phyloP scores from a whole-genome alignment of 371 early-diverging fungal genomes.

The Umbelopsis sp. region DNA sequence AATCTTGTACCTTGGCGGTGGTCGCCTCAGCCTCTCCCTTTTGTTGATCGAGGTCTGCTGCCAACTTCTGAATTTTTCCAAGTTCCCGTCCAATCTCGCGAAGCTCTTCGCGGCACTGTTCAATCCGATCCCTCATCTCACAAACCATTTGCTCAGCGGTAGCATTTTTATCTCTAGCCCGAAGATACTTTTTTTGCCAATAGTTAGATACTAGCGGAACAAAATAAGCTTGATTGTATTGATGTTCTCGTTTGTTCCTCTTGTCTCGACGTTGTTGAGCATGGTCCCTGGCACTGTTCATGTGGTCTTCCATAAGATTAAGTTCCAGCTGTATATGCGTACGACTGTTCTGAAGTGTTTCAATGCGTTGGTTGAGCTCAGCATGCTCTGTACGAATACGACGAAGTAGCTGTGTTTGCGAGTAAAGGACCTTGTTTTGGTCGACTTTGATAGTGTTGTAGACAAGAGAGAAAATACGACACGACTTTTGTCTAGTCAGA shows the following conservation, averaged over 20 bases:
- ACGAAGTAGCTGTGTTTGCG: constrained; percentile 21
- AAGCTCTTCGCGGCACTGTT: constrained; percentile 26
- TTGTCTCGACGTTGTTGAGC: constrained; percentile 33
- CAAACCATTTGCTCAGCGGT: constrained; percentile 44
- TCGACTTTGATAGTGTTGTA: constrained; percentile 11
- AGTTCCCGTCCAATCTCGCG: constrained; percentile 22
- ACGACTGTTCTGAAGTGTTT: constrained; percentile 20
- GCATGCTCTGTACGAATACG: constrained; percentile 22
- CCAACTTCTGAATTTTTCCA: constrained; percentile 21
- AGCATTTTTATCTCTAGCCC: constrained; percentile 39
- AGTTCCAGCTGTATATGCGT: constrained; percentile 21
- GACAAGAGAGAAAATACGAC: constrained; percentile 23
- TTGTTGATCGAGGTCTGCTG: constrained; percentile 28
- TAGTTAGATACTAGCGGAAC: constrained; percentile 34
- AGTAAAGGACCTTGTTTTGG: constrained; percentile 20
- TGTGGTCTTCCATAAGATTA: constrained; percentile 20
- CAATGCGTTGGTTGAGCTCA: constrained; percentile 19
- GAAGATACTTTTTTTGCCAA: constrained; percentile 38
- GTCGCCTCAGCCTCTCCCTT: constrained; percentile 18
- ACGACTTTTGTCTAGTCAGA: constrained; percentile 21
- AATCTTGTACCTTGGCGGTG: constrained; percentile 12
- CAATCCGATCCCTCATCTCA: constrained; percentile 33
- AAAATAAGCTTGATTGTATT: constrained; percentile 33
- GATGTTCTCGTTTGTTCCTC: constrained; percentile 30
- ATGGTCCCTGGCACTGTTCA: constrained; percentile 21